These are phyloP conservation scores for Chytriomyces hyalinus DNA, from an alignment of 192 early-diverging fungal species.

Conservation along the genomic window DNA sequence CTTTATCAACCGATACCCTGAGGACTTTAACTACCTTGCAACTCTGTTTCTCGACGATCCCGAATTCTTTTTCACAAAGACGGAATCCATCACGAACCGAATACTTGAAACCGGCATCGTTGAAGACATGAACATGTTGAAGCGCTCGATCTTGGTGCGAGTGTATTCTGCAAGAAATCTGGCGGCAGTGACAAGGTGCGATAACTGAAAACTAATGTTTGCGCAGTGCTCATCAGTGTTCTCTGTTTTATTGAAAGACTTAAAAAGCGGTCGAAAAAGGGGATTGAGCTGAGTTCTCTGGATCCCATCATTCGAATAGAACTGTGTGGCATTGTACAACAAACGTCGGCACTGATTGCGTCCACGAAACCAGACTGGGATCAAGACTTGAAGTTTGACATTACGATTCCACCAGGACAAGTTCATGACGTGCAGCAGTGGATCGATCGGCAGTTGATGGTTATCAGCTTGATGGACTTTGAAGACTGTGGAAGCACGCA, in stretches of 20 bases:
- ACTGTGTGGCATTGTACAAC: slow-evolving; percentile 31
- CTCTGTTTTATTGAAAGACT: slow-evolving; percentile 17
- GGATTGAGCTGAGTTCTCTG: slow-evolving; percentile 35
- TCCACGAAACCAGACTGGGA: slow-evolving; percentile 43
- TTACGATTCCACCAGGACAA: slow-evolving; percentile 52
- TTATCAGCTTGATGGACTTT: slow-evolving; percentile 44
- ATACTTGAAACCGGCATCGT: slow-evolving; percentile 22
- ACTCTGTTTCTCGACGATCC: slow-evolving; percentile 42
- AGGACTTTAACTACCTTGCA: slow-evolving; percentile 30
- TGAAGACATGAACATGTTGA: slow-evolving; percentile 34
- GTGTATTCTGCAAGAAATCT: slow-evolving; percentile 37
- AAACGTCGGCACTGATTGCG: slow-evolving; percentile 40
- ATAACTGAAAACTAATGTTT: slow-evolving; percentile 4
- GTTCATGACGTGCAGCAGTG: slow-evolving; percentile 51
- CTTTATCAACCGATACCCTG: slow-evolving; percentile 43
- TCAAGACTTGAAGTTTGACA: slow-evolving; percentile 42
- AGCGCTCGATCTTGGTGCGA: slow-evolving; percentile 38
- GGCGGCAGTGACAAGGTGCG: slow-evolving; percentile 10
- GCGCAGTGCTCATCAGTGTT: not conserved
- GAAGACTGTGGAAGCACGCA: slow-evolving; percentile 13
- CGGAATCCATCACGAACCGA: slow-evolving; percentile 21
- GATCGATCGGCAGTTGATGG: slow-evolving; percentile 45
- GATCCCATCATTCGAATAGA: slow-evolving; percentile 44
- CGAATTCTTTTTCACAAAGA: slow-evolving; percentile 38
- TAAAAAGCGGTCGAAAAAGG: slow-evolving; percentile 36